phyloP scores from a whole-genome alignment of 2,329 filamentous ascomycete genomes.

The Trichoderma asperellum region DNA sequence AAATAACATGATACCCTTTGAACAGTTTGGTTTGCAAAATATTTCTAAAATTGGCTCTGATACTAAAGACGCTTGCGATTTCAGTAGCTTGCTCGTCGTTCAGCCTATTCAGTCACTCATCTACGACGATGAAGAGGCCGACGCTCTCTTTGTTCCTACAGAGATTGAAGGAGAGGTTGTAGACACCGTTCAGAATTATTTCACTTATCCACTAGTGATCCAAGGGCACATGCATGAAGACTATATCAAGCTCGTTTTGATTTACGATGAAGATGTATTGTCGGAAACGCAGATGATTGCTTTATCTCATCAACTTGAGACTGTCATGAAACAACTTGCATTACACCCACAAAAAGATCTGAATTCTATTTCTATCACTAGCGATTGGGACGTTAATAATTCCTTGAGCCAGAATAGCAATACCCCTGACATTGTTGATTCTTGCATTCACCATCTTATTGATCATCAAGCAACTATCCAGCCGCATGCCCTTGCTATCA shows the following conservation, averaged over 20 bases:
- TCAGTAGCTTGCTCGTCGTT: slow-evolving; percentile 33
- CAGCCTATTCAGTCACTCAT: slow-evolving; percentile 27
- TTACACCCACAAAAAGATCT: neutral
- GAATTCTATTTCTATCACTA: slow-evolving; percentile 5
- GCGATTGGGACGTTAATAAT: slow-evolving; percentile 15
- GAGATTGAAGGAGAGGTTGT: slow-evolving; percentile 16
- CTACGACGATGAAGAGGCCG: slow-evolving; percentile 3
- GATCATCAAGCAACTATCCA: slow-evolving; percentile 3
- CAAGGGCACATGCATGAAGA: slow-evolving; percentile 21
- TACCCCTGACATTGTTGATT: slow-evolving; percentile 20
- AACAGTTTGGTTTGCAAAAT: slow-evolving; percentile 36
- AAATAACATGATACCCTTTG: slow-evolving; percentile 32
- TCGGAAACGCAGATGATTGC: slow-evolving; percentile 16
- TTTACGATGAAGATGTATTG: slow-evolving; percentile 9
- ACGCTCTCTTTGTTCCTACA: slow-evolving; percentile 7
- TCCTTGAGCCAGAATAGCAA: slow-evolving; percentile 18
- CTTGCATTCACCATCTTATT: slow-evolving; percentile 28
- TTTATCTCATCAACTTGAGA: slow-evolving; percentile 24
- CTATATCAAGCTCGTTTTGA: slow-evolving; percentile 16
- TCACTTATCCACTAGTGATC: slow-evolving; percentile 24
- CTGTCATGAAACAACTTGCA: slow-evolving; percentile 12
- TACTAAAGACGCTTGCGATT: slow-evolving; percentile 31
- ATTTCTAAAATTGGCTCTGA: slow-evolving; percentile 32
- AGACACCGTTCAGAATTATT: slow-evolving; percentile 25
- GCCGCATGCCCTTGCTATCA: slow-evolving; percentile 27